Conservation (phyloP, 768 basidiomycete species). For the Tulasnella sp. region DNA sequence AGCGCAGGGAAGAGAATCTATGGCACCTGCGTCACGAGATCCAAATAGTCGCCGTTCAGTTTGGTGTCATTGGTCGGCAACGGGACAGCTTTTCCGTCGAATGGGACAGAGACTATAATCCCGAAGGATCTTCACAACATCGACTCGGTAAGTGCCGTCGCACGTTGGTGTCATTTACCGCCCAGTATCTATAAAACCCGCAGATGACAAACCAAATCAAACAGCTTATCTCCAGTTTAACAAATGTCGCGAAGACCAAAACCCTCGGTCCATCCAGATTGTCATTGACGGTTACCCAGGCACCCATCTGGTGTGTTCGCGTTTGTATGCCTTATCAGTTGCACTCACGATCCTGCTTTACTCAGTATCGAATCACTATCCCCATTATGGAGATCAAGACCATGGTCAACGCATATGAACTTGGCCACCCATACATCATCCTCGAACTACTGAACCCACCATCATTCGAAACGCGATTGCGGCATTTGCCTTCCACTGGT, state of each 20-base stretch:
- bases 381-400: constrained; percentile 30
- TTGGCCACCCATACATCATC: constrained; percentile 47
- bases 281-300: not conserved
- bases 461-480: constrained; percentile 44
- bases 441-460: constrained; percentile 34
- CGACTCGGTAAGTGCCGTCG: constrained; percentile 46
- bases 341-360: constrained; percentile 28
- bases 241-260: constrained; percentile 1
- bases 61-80: constrained; percentile 34
- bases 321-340: constrained; percentile 38
- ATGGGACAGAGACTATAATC: constrained; percentile 44
- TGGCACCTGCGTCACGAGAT: constrained; percentile 36
- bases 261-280: not conserved
- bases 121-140: constrained; percentile 46
- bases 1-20: constrained; percentile 28
- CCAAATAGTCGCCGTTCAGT: constrained; percentile 51
- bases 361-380: not conserved
- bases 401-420: constrained; percentile 49
- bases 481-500: constrained; percentile 41
- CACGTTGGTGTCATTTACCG: constrained; percentile 25
- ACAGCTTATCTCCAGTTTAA: constrained; percentile 9
- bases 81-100: constrained; percentile 48
- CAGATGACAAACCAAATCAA: not conserved
- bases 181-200: no score
- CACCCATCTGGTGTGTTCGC: constrained; percentile 20